phyloP scores from a whole-genome alignment of 306 rosid genomes.

The Lagenaria siceraria region DNA sequence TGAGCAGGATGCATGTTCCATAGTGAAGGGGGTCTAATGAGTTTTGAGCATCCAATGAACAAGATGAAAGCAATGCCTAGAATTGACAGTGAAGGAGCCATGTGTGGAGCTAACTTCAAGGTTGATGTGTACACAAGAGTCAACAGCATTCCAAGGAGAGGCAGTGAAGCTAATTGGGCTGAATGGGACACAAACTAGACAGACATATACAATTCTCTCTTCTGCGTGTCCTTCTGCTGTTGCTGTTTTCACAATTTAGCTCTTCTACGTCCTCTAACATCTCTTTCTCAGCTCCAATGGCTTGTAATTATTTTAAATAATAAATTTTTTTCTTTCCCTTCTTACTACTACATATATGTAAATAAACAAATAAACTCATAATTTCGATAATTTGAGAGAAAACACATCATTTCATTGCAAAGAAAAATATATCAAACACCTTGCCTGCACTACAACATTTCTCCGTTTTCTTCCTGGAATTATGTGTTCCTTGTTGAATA shows the following conservation, averaged over 20 bases:
- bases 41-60: slow-evolving; percentile 98
- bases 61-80: slow-evolving; percentile 90
- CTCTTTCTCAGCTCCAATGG: not conserved
- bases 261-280: not conserved
- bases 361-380: not conserved
- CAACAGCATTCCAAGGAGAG: slow-evolving; percentile 84
- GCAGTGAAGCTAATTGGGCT: slow-evolving; percentile 72
- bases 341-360: not conserved
- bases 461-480: no score
- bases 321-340: not conserved
- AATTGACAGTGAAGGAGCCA: slow-evolving; percentile 76
- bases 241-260: not conserved
- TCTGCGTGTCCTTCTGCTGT: not conserved
- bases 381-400: not conserved
- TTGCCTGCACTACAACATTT: no score
- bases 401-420: not conserved
- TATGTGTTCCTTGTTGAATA: no score
- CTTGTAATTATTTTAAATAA: not conserved
- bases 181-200: slow-evolving; percentile 46
- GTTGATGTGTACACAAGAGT: slow-evolving; percentile 64
- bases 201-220: not conserved
- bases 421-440: not conserved
- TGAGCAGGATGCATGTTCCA: slow-evolving; percentile 77
- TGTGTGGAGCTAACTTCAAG: slow-evolving; percentile 93
- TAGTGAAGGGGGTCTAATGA: slow-evolving; percentile 83